Base-by-base conservation (phyloP, 495 filamentous ascomycete genomes). In the Xeromyces bisporus region DNA sequence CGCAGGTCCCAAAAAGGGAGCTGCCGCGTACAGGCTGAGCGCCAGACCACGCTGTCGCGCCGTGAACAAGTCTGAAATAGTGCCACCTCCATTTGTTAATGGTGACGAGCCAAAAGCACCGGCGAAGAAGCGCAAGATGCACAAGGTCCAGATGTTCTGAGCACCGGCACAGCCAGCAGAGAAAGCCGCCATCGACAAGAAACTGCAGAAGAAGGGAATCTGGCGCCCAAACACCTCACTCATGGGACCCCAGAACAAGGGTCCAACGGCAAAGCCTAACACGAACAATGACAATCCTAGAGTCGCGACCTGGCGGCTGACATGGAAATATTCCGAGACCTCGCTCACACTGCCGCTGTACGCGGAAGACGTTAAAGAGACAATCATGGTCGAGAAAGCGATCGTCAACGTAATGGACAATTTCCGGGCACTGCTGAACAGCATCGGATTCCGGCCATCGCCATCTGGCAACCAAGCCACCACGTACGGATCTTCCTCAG, bases 291-390 rank as follows among this genome's bases (percentile, higher is more conserved):
- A 58, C 2, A 71, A 60, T 5, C 69, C 71, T 1, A 75, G 48
- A 0, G 58, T 58, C 3, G 65, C 53, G 0, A 67, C 58, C 39
- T 69, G 60, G 1, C 23, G 31, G 31, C 56, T 49, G 3, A 70
- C 55, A 26, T 43, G 12, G 35, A 71, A 72, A 27, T 64, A 33
- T 6, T 42, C 38, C 7, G 62, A 42, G 4, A 73, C 41, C 28
- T 56, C 46, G 7, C 51, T 44, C n/a, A 77, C 52, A 28, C 74
- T 71, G 9, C 77, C 75, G 11, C 73, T 48, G 37, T 75, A 83
- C 6, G 75, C 77, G 1, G 76, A 78, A 6, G 73, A 78, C 17
- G 69, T 69, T 26, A 85, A 72, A 4, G 78, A 60, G 7, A 82
- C 75, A n/a, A 66, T 66, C 15, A 83, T 57, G 0, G 74, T 75